Percentiles rank a stretch among this genome's conserved stretches.
Evolutionary conservation across 805 yeast genomes (phyloP).

Genomic region (Teunomyces pallodes): DNA sequence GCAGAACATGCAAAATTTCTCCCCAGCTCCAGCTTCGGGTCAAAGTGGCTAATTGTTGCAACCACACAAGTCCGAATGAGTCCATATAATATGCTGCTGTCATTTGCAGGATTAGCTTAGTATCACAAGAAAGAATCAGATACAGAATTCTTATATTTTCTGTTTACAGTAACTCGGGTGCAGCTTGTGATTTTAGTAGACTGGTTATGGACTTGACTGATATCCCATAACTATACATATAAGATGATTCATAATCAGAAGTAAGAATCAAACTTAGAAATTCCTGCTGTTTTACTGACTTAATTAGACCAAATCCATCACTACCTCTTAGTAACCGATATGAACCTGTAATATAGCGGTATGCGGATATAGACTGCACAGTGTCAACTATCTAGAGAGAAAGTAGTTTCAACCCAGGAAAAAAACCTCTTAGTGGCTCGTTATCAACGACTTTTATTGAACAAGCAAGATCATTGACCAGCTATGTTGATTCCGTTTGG

Average conservation of each 20-base stretch:
- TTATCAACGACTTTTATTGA: background rate
- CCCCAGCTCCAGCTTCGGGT: background rate
- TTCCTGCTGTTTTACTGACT: background rate
- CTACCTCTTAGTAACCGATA: background rate
- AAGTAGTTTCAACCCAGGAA: background rate
- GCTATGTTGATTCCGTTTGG: conserved; percentile 1
- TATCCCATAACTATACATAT: no score
- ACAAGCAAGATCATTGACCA: background rate
- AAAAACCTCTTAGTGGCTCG: conserved; percentile 3
- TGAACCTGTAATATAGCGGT: background rate
- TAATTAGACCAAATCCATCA: background rate
- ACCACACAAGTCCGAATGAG: no score
- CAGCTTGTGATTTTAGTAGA: no score
- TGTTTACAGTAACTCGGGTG: no score
- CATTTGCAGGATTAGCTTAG: no score
- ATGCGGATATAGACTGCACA: background rate
- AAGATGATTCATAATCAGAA: no score
- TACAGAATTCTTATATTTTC: no score
- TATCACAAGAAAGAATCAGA: no score
- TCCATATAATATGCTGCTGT: no score
- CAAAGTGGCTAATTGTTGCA: no score
- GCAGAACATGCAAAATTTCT: background rate
- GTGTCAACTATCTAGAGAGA: background rate
- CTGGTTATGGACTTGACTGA: no score
- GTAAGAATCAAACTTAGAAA: no score